Conservation (phyloP, 129 eudicot genomes). For the Saussurea involucrata region DNA sequence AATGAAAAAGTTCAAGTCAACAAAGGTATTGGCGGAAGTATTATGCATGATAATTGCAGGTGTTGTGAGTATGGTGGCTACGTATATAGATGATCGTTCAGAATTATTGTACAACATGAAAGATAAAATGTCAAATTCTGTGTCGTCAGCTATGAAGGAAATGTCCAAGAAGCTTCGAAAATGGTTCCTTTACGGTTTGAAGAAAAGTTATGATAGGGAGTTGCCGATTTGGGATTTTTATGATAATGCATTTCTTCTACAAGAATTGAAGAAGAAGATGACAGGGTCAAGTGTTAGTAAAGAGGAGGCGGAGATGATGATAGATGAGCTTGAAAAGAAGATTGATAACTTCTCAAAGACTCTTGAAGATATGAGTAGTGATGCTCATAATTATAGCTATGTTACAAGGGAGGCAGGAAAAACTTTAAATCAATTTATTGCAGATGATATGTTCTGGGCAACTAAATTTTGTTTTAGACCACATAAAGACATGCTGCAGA, state of each 20-base stretch:
- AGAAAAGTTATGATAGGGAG: background rate
- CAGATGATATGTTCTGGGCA: background rate
- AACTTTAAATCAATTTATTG: background rate
- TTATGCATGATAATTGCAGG: background rate
- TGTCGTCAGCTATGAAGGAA: background rate
- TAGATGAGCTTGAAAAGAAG: background rate
- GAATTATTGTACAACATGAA: background rate
- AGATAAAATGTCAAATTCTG: background rate
- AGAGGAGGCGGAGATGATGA: background rate
- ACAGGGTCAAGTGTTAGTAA: background rate
- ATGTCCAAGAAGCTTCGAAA: too few species aligned
- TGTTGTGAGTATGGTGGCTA: background rate
- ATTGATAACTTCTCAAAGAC: background rate
- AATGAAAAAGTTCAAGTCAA: background rate
- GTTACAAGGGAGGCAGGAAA: background rate
- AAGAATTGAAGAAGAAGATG: constrained; percentile 4
- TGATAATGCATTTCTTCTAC: background rate
- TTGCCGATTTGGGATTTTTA: background rate
- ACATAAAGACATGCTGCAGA: background rate
- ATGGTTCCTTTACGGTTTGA: too few species aligned
- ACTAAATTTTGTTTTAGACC: background rate
- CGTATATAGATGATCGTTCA: background rate
- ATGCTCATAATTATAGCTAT: background rate
- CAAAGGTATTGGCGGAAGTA: background rate
- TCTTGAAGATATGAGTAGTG: background rate